Evolutionary conservation across 805 yeast genomes (phyloP).

Genomic region (Kluyveromyces dobzhanskii): DNA sequence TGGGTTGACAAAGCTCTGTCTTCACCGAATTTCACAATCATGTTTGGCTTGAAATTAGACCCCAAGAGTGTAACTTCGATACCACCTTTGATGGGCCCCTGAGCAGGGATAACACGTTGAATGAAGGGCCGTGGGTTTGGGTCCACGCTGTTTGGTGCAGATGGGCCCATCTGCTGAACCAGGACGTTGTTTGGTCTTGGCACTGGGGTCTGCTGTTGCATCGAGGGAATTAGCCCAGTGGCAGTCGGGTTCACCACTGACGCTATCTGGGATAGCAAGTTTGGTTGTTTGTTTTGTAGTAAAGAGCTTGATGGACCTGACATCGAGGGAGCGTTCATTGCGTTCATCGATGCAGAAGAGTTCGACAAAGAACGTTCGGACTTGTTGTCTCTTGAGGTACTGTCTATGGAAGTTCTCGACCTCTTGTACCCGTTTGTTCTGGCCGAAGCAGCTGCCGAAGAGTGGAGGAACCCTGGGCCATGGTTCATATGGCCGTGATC

Average conservation of each 20-base stretch:
- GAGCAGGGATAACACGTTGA: conserved; percentile 87
- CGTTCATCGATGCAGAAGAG: conserved; percentile 9
- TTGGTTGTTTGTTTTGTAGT: conserved; percentile 1
- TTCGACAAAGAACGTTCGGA: conserved; percentile 12
- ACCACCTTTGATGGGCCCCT: conserved; percentile 95
- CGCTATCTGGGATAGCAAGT: too few relatives aligned
- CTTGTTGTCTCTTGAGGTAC: conserved; percentile 5
- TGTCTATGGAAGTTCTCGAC: conserved; percentile 12
- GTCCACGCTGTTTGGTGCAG: conserved; percentile 3
- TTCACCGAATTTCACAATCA: conserved; percentile 80
- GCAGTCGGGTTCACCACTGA: too few relatives aligned
- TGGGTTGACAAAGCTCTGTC: conserved; percentile 75
- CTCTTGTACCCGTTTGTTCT: conserved; percentile 14
- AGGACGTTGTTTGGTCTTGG: conserved; percentile 1
- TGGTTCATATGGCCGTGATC: conserved; percentile 1
- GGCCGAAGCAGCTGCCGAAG: conserved; percentile 11
- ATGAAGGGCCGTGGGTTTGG: conserved; percentile 41
- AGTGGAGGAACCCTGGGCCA: conserved; percentile 1
- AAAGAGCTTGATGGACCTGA: background rate
- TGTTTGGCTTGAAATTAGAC: conserved; percentile 73
- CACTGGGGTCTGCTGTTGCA: conserved; percentile 7
- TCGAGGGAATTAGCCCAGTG: background rate
- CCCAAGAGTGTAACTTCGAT: conserved; percentile 90
- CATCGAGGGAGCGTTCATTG: background rate
- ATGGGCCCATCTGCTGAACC: conserved; percentile 3